Percentiles rank a stretch among this genome's conserved stretches.
Conservation (phyloP, 805 yeast genomes). For the Middelhovenomyces tepae region DNA sequence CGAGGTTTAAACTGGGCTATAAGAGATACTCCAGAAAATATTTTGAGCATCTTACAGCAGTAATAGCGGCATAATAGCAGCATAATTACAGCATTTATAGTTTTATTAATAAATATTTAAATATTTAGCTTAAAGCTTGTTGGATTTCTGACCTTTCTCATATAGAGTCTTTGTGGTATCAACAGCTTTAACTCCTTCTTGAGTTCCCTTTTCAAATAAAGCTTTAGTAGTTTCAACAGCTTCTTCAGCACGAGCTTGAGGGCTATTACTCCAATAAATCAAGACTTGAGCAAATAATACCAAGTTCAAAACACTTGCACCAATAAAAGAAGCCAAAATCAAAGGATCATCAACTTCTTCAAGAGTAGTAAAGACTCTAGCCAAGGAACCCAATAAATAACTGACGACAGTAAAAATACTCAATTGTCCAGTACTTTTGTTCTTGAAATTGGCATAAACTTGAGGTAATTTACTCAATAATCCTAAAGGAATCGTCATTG, state of each 20-base stretch:
- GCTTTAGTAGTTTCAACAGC: too few relatives aligned
- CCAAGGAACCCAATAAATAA: constrained; percentile 31
- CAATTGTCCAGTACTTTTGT: constrained; percentile 33
- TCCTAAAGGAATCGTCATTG: constrained; percentile 30
- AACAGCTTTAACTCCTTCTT: too few relatives aligned
- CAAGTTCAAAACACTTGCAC: constrained; percentile 28
- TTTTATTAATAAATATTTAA: too few relatives aligned
- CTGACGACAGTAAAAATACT: constrained; percentile 31
- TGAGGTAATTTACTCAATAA: constrained; percentile 33
- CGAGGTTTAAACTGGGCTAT: constrained; percentile 40
- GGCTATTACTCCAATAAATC: constrained; percentile 20
- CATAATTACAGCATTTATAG: too few relatives aligned
- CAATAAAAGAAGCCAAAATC: constrained; percentile 26
- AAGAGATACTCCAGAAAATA: constrained; percentile 8
- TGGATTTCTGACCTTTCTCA: too few relatives aligned
- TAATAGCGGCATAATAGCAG: too few relatives aligned
- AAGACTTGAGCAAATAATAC: constrained; percentile 31
- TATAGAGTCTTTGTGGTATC: too few relatives aligned
- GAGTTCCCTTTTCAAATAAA: too few relatives aligned
- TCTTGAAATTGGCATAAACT: constrained; percentile 26
- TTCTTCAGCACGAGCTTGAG: neutral
- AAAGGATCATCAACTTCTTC: constrained; percentile 29
- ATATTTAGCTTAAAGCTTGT: too few relatives aligned
- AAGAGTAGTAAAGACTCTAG: constrained; percentile 33
- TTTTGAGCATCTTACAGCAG: constrained; percentile 11